Conservation (phyloP, 768 basidiomycete genomes). For the Serendipita sp. region DNA sequence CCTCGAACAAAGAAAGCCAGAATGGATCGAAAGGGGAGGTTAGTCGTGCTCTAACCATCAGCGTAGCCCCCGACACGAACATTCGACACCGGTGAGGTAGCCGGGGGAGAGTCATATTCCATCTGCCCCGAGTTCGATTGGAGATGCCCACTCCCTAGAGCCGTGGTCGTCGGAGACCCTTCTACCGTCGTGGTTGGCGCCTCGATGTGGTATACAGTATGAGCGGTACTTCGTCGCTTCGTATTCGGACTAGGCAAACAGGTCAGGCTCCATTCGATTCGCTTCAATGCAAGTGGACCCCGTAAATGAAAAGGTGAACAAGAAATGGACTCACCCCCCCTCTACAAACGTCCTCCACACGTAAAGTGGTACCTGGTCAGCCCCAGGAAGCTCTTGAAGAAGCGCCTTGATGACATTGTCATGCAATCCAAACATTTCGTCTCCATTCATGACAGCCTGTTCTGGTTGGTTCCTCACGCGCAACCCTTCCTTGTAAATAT, state of each 20-base stretch:
- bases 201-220: background rate
- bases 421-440: constrained; percentile 51
- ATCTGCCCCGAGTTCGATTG: too few relatives aligned
- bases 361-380: constrained; percentile 57
- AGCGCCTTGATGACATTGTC: constrained; percentile 82
- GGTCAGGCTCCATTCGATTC: background rate
- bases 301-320: constrained; percentile 12
- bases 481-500: background rate
- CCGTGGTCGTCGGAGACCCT: too few relatives aligned
- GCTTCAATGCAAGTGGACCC: background rate
- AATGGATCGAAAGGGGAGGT: too few relatives aligned
- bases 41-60: too few relatives aligned
- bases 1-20: too few relatives aligned
- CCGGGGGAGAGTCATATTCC: too few relatives aligned
- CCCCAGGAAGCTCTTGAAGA: constrained; percentile 67
- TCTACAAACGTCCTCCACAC: constrained; percentile 78
- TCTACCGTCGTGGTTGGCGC: background rate
- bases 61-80: too few relatives aligned
- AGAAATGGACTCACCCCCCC: constrained; percentile 44
- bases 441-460: background rate
- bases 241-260: background rate
- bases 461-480: background rate
- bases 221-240: background rate
- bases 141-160: too few relatives aligned
- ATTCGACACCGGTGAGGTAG: too few relatives aligned